Percentiles rank a stretch among this genome's conserved stretches.
Evolutionary conservation across 108 stramenopile genomes (phyloP).

Genomic region (Hondaea fermentalgiana): DNA sequence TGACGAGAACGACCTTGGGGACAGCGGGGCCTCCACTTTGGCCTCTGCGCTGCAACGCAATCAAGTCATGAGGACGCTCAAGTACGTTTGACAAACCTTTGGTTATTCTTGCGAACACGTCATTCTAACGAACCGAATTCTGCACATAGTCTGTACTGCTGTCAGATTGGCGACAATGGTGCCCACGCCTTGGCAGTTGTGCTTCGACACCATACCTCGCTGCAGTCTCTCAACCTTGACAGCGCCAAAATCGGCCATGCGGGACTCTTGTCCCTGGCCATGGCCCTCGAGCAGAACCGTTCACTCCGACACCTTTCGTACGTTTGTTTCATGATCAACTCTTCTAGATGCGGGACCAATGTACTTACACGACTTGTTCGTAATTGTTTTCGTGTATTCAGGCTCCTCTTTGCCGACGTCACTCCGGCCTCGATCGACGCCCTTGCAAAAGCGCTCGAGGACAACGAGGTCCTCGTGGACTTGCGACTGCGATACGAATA

Average conservation of each 20-base stretch:
- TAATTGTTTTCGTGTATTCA: too few species aligned
- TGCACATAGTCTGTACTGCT: not conserved
- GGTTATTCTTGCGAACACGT: not conserved
- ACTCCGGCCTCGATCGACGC: too few species aligned
- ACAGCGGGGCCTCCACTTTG: not conserved
- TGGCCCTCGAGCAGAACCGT: not conserved
- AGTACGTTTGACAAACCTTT: not conserved
- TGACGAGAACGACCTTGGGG: not conserved
- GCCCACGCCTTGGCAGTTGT: slow-evolving; percentile 20
- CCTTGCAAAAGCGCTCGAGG: too few species aligned
- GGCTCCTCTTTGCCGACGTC: too few species aligned
- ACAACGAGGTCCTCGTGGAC: not conserved
- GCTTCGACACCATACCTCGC: not conserved
- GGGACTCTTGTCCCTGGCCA: not conserved
- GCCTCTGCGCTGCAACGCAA: not conserved
- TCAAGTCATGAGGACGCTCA: not conserved
- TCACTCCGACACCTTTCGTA: not conserved
- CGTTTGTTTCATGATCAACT: not conserved
- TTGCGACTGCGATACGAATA: not conserved
- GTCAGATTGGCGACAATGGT: slow-evolving; percentile 23
- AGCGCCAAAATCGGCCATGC: not conserved
- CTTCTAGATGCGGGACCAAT: not conserved
- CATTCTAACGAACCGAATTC: too few species aligned
- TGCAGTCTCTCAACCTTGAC: not conserved
- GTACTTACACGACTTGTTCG: not conserved